Evolutionary conservation across 2,329 filamentous ascomycete genomes (phyloP), one percentile per base, ranked within the genome.

Genomic region (Paramyrothecium sp.): DNA sequence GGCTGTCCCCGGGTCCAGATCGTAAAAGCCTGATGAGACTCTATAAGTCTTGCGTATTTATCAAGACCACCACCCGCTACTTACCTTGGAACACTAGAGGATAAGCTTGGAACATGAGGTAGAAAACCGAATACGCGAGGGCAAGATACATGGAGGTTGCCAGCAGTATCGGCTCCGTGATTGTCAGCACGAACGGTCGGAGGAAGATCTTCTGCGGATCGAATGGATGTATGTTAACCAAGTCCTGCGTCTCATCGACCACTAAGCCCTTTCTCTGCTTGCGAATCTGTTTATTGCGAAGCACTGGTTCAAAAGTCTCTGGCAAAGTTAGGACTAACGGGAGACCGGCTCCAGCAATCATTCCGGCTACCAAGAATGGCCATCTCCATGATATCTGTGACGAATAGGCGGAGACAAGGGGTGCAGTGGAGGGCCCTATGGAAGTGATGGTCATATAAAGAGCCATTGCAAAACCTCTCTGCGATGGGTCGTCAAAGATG

Each of bases 81-180:
- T 19, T 52, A 60, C 66, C 60, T 62, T 78, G 69, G 54, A 75
- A 83, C 2, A 83, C 74, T 20, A 81, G 79, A 0, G 79, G 79
- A 63, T 78, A 82, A 3, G 80, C 80, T 26, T 75, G 75, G 63
- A 83, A 83, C 54, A 81, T 69, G 68, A 83, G 79, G 60, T 81
- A 83, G 23, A 82, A 71, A 5, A 79, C 77, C n/a, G 80, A 77
- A 58, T 82, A 83, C 3, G 78, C 72, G 54, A 83, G 75, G 2
- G 81, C 76, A 59, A 82, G 75, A 62, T 82, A 83, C 0, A 73
- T 64, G 2, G 77, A 79, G 7, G 81, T 74, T 1, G 77, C 66
- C 3, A 81, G 65, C n/a, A 83, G 77, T 46, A 83, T 83, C 0
- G 80, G 81, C 59, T 83, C 79, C 10, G 69, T 70, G 56, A 81